A percentile compares a stretch with the other conserved stretches of the same genome.
These are phyloP conservation scores for Penicillium bovifimosum DNA, from an alignment of 495 filamentous ascomycete species.

Conservation along the genomic window DNA sequence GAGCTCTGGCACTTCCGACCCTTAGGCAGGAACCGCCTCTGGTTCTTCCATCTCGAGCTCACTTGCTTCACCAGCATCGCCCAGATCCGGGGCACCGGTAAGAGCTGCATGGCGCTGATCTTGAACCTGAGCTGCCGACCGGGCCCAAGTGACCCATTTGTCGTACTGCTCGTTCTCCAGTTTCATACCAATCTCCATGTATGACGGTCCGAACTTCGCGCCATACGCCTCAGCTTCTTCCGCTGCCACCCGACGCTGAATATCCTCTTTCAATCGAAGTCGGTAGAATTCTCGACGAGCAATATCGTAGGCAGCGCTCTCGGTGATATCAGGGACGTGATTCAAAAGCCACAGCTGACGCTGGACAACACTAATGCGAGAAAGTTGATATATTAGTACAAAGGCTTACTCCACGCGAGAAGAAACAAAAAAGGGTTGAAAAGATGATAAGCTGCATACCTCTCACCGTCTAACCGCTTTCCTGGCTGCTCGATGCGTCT, in stretches of 20 bases:
- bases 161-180: slow-evolving; percentile 75
- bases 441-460: slow-evolving; percentile 45
- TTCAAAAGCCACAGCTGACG: slow-evolving; percentile 81
- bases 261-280: slow-evolving; percentile 72
- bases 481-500: slow-evolving; percentile 71
- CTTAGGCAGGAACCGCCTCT: not conserved
- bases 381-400: slow-evolving; percentile 16
- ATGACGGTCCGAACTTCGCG: slow-evolving; percentile 74
- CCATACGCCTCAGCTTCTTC: slow-evolving; percentile 86
- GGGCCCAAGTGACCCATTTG: slow-evolving; percentile 78
- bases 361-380: slow-evolving; percentile 73
- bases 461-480: slow-evolving; percentile 78
- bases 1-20: not conserved
- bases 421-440: not conserved
- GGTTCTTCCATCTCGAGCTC: not conserved
- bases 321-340: slow-evolving; percentile 52
- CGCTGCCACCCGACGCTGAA: slow-evolving; percentile 73
- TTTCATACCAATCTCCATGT: slow-evolving; percentile 70
- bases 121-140: slow-evolving; percentile 38
- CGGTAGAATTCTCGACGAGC: slow-evolving; percentile 88
- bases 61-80: not conserved
- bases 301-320: slow-evolving; percentile 72
- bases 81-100: slow-evolving; percentile 27
- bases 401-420: not conserved
- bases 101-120: slow-evolving; percentile 29